These are phyloP conservation scores for Vicia faba DNA, from an alignment of 306 rosid genomes.

Conservation along the genomic window DNA sequence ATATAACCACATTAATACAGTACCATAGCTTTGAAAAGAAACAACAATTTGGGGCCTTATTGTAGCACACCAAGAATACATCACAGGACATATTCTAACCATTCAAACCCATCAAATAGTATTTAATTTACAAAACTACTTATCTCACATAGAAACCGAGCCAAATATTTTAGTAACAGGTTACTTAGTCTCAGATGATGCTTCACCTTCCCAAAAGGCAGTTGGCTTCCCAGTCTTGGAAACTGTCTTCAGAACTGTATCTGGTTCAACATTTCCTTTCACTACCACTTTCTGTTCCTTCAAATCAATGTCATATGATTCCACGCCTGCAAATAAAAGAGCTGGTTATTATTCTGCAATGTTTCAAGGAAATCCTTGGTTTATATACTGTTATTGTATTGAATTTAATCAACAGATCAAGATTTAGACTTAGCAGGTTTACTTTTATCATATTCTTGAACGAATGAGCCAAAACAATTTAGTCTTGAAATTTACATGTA, in stretches of 20 bases:
- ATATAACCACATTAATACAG: constrained; percentile 30
- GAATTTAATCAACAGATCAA: constrained; percentile 1
- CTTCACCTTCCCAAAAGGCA: constrained; percentile 72
- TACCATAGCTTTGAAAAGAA: constrained; percentile 22
- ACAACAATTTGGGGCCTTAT: constrained; percentile 21
- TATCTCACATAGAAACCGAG: constrained; percentile 25
- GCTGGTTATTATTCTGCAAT: constrained; percentile 4
- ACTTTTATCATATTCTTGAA: constrained; percentile 3
- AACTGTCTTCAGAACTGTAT: constrained; percentile 79
- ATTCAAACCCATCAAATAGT: constrained; percentile 22
- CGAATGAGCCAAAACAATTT: not conserved
- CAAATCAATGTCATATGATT: constrained; percentile 80
- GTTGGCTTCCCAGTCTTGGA: constrained; percentile 96
- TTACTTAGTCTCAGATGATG: constrained; percentile 43
- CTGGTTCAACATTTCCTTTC: constrained; percentile 71
- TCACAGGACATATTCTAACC: constrained; percentile 24
- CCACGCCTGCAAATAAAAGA: constrained; percentile 66
- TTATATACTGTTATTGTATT: not conserved
- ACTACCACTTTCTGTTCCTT: constrained; percentile 94
- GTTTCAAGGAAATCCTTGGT: constrained; percentile 5
- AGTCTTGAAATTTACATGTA: not conserved
- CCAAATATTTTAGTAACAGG: constrained; percentile 48
- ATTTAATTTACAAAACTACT: constrained; percentile 30
- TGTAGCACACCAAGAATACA: constrained; percentile 34
- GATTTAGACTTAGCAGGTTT: not conserved